Evolutionary conservation across 208 protist species (phyloP).

Genomic region (Endotrypanum monterogeii): DNA sequence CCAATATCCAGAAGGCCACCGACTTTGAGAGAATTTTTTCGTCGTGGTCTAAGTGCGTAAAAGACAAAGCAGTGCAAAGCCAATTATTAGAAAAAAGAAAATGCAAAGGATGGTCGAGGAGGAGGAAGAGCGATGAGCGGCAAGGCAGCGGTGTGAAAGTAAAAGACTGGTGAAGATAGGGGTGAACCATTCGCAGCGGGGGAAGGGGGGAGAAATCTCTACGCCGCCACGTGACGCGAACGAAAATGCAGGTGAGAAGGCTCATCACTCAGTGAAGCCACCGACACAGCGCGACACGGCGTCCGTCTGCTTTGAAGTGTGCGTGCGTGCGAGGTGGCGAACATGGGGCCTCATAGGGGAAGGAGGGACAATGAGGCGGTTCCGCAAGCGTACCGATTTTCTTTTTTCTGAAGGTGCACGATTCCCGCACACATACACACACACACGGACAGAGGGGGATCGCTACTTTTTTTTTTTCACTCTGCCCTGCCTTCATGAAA

Average conservation of each 20-base stretch:
- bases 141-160: background rate
- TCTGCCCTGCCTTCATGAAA: background rate
- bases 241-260: background rate
- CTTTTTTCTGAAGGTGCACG: background rate
- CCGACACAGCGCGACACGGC: background rate
- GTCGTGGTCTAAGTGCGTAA: background rate
- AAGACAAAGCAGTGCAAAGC: background rate
- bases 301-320: no score
- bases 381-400: background rate
- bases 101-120: no score
- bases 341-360: background rate
- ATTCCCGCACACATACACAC: no score
- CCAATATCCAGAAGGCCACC: no score
- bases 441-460: background rate
- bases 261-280: background rate
- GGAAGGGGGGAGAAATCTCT: background rate
- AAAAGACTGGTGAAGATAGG: background rate
- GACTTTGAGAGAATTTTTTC: background rate
- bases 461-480: no score
- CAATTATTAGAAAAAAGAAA: background rate
- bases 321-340: background rate
- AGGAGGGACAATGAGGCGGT: no score
- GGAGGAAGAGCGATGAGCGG: background rate
- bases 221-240: background rate
- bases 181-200: background rate